phyloP scores from a whole-genome alignment of 441 rosid species.

The Sinapis alba region DNA sequence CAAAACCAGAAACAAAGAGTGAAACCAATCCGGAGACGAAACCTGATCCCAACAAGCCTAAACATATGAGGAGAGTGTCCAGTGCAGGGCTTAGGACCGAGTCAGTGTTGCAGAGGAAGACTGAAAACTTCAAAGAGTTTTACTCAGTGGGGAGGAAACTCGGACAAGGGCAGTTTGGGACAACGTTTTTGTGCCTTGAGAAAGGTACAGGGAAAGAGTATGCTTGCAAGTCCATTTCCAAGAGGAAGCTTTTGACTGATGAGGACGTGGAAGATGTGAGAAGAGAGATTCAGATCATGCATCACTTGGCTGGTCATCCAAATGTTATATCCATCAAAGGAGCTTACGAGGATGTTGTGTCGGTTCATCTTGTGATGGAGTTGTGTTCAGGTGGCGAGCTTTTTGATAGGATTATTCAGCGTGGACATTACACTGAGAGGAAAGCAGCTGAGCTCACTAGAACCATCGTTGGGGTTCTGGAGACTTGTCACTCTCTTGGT shows the following conservation, averaged over 20 bases:
- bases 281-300: conserved; percentile 96
- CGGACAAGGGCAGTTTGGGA: conserved; percentile 97
- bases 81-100: conserved; percentile 87
- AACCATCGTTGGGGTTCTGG: conserved; percentile 87
- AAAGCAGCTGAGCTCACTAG: conserved; percentile 91
- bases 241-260: conserved; percentile 81
- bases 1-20: conserved; percentile 30
- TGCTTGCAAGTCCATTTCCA: conserved; percentile 93
- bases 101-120: conserved; percentile 73
- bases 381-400: conserved; percentile 93
- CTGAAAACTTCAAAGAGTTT: conserved; percentile 79
- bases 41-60: conserved; percentile 60
- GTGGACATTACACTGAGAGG: conserved; percentile 92
- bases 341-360: conserved; percentile 86
- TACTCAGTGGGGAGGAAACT: conserved; percentile 80
- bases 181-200: conserved; percentile 73
- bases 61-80: conserved; percentile 70
- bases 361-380: conserved; percentile 95
- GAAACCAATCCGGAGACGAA: conserved; percentile 48
- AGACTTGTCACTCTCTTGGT: conserved; percentile 92
- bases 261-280: conserved; percentile 96
- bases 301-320: conserved; percentile 91
- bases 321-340: conserved; percentile 90
- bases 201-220: conserved; percentile 63
- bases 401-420: conserved; percentile 89